Evolutionary conservation across 2,329 filamentous ascomycete genomes (phyloP).

Genomic region (Coniochaeta prunicola): DNA sequence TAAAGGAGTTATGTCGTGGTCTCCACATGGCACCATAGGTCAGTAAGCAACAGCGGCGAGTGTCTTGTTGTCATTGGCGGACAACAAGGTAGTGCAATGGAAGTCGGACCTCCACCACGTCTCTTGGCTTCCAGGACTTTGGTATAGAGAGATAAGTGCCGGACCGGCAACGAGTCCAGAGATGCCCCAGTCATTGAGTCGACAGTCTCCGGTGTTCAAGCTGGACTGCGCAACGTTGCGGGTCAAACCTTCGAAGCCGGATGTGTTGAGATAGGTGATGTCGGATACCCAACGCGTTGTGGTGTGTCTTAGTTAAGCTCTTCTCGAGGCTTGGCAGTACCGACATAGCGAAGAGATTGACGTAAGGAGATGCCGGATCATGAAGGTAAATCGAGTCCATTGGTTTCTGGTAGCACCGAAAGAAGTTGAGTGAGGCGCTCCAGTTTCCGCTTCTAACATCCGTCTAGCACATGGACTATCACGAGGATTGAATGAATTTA

Average conservation of each 20-base stretch:
- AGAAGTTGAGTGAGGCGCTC: conserved; percentile 44
- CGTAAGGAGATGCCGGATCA: conserved; percentile 31
- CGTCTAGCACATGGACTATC: conserved; percentile 40
- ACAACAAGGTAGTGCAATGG: conserved; percentile 33
- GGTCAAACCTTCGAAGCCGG: conserved; percentile 20
- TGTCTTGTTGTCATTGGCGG: conserved; percentile 37
- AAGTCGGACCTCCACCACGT: conserved; percentile 33
- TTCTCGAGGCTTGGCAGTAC: conserved; percentile 34
- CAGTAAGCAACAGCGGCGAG: conserved; percentile 40
- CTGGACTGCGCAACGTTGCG: conserved; percentile 39
- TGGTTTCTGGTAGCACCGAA: conserved; percentile 49
- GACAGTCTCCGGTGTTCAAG: conserved; percentile 31
- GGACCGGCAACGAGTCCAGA: conserved; percentile 17
- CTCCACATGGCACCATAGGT: conserved; percentile 34
- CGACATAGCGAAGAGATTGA: conserved; percentile 43
- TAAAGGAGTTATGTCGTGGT: conserved; percentile 29
- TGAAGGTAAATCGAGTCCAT: conserved; percentile 45
- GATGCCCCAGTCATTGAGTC: conserved; percentile 33
- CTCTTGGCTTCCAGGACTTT: conserved; percentile 33
- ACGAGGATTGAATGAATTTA: conserved; percentile 41
- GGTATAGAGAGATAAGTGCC: conserved; percentile 33
- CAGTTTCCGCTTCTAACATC: conserved; percentile 45
- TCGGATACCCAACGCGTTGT: conserved; percentile 35
- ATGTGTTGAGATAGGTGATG: conserved; percentile 29
- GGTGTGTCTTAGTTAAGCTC: conserved; percentile 32